These are phyloP conservation scores for Hypholoma fasciculare DNA, from an alignment of 768 basidiomycete species.

Conservation along the genomic window DNA sequence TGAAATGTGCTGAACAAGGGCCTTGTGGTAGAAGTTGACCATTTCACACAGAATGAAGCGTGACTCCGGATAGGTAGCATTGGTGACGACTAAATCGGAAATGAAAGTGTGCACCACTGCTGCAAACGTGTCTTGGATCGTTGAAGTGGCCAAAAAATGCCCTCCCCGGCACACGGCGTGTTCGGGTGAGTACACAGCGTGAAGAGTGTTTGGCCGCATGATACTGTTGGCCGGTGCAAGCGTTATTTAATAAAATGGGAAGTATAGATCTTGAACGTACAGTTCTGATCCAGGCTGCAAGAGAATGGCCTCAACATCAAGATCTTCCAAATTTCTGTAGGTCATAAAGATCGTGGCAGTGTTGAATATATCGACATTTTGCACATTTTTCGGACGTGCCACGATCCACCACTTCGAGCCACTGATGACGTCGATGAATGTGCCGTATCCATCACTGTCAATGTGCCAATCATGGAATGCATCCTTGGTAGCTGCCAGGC, in stretches of 20 bases:
- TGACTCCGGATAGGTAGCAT: slow-evolving; percentile 10
- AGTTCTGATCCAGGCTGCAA: no score
- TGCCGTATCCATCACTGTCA: no score
- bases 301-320: no score
- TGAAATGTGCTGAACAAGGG: not conserved
- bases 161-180: slow-evolving; percentile 19
- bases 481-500: no score
- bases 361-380: no score
- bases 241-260: not conserved
- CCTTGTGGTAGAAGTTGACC: slow-evolving; percentile 11
- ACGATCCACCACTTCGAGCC: no score
- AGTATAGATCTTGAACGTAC: no score
- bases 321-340: no score
- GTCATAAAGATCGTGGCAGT: no score
- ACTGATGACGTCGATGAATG: no score
- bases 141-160: slow-evolving; percentile 18
- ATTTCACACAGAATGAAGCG: slow-evolving; percentile 10
- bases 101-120: slow-evolving; percentile 18
- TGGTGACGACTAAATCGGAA: slow-evolving; percentile 7
- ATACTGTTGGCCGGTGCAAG: slow-evolving; percentile 7
- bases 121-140: slow-evolving; percentile 12
- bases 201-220: slow-evolving; percentile 19
- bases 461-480: no score
- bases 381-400: no score
- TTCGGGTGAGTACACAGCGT: slow-evolving; percentile 11